These are phyloP conservation scores for Drechslera avenae DNA, from an alignment of 2,329 filamentous ascomycete species.

Conservation along the genomic window DNA sequence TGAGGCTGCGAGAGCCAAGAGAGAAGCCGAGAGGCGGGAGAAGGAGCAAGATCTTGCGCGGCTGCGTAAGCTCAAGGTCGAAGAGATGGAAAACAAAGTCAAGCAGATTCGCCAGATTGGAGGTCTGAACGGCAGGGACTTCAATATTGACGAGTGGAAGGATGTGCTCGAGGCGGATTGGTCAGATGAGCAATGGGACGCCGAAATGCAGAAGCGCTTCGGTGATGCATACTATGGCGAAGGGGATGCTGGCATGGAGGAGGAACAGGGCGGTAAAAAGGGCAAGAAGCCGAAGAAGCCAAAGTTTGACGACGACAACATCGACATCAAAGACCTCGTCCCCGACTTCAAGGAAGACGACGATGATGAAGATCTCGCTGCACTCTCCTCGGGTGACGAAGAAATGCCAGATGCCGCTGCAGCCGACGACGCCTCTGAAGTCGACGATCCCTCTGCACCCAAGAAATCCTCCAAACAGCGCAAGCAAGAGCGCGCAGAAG, in stretches of 20 bases:
- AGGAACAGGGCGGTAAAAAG: constrained; percentile 41
- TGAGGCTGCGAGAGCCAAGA: constrained; percentile 76
- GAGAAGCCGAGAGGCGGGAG: constrained; percentile 77
- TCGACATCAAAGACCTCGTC: constrained; percentile 91
- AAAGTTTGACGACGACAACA: constrained; percentile 95
- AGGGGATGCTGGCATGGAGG: constrained; percentile 54
- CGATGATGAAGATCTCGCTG: constrained; percentile 72
- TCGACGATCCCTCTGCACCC: constrained; percentile 30
- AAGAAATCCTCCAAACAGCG: constrained; percentile 54
- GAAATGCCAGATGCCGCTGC: constrained; percentile 54
- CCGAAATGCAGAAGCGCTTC: constrained; percentile 86
- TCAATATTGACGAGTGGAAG: constrained; percentile 80
- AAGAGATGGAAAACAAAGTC: constrained; percentile 87
- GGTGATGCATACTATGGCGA: constrained; percentile 89
- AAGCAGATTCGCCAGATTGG: constrained; percentile 88
- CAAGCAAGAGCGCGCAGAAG: constrained; percentile 55
- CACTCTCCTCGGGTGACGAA: constrained; percentile 62
- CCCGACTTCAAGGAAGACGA: constrained; percentile 83
- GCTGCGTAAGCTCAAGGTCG: constrained; percentile 84
- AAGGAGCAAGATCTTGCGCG: constrained; percentile 81
- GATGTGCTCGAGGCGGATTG: constrained; percentile 85
- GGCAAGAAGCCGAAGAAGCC: constrained; percentile 75
- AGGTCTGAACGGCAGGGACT: constrained; percentile 70
- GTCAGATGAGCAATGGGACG: constrained; percentile 88
- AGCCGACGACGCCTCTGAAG: constrained; percentile 47